Percentiles rank a stretch among this genome's conserved stretches.
These are phyloP conservation scores for Fusarium sp. DNA, from an alignment of 2,329 filamentous ascomycete genomes.

Conservation along the genomic window DNA sequence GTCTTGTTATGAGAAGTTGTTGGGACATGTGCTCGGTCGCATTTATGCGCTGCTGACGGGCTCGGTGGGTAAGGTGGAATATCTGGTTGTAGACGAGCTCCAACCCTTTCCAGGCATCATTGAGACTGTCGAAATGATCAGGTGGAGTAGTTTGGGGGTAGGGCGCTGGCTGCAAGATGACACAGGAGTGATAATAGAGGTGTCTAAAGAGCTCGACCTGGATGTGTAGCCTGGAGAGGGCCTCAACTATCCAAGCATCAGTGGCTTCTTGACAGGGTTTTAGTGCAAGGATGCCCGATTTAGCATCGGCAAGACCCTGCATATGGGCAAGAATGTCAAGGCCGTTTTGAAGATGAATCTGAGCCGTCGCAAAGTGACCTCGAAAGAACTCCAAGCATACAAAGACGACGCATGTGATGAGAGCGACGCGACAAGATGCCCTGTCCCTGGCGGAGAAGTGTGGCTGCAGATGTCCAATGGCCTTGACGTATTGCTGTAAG, in stretches of 20 bases:
- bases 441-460: conserved; percentile 45
- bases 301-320: conserved; percentile 50
- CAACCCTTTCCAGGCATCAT: conserved; percentile 36
- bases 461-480: conserved; percentile 52
- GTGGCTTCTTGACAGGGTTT: conserved; percentile 41
- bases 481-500: conserved; percentile 52
- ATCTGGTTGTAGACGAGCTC: conserved; percentile 38
- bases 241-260: conserved; percentile 58
- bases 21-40: conserved; percentile 11
- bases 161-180: conserved; percentile 14
- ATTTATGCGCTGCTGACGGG: conserved; percentile 11
- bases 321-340: conserved; percentile 51
- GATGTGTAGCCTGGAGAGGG: conserved; percentile 50
- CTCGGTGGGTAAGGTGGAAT: conserved; percentile 33
- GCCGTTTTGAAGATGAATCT: conserved; percentile 34
- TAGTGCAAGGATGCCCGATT: conserved; percentile 19
- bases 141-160: background rate
- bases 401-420: conserved; percentile 47
- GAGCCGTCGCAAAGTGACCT: conserved; percentile 34
- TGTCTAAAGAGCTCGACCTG: conserved; percentile 43
- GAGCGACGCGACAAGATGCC: conserved; percentile 50
- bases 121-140: conserved; percentile 20
- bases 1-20: conserved; percentile 23
- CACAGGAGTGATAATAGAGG: conserved; percentile 27
- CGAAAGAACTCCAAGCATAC: conserved; percentile 36